Evolutionary conservation across 1,284 basidiomycete genomes (phyloP).

Genomic region (Papiliotrema nemorosa): DNA sequence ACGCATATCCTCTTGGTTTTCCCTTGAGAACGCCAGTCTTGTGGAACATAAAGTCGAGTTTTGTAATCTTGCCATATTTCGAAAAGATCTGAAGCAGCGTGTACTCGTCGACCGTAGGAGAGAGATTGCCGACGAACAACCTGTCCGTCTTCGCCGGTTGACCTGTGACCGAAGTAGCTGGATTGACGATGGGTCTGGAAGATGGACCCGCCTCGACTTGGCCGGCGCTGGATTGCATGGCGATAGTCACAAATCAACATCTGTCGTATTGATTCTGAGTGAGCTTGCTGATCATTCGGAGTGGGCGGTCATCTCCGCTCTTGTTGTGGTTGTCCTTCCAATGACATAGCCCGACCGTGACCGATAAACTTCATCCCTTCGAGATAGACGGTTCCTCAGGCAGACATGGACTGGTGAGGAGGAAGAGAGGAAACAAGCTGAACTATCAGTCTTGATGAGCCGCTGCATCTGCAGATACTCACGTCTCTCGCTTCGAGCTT

Average conservation of each 20-base stretch:
- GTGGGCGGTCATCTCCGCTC: too few species aligned
- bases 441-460: conserved; percentile 41
- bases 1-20: conserved; percentile 91
- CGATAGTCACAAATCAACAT: too few species aligned
- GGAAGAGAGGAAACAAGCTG: neutral
- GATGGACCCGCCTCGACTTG: neutral
- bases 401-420: conserved; percentile 39
- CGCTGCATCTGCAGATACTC: conserved; percentile 45
- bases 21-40: conserved; percentile 83
- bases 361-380: too few species aligned
- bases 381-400: too few species aligned
- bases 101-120: conserved; percentile 87
- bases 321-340: too few species aligned
- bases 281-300: too few species aligned
- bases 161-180: conserved; percentile 16
- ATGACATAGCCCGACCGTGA: too few species aligned
- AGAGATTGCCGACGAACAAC: conserved; percentile 87
- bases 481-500: conserved; percentile 37
- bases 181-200: neutral
- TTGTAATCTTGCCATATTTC: conserved; percentile 85
- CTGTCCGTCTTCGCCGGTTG: conserved; percentile 50
- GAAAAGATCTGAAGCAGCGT: conserved; percentile 82
- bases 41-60: conserved; percentile 93
- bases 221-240: neutral
- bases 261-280: neutral